These are phyloP conservation scores for Athelia sp. DNA, from an alignment of 1,284 basidiomycete species.

Conservation along the genomic window DNA sequence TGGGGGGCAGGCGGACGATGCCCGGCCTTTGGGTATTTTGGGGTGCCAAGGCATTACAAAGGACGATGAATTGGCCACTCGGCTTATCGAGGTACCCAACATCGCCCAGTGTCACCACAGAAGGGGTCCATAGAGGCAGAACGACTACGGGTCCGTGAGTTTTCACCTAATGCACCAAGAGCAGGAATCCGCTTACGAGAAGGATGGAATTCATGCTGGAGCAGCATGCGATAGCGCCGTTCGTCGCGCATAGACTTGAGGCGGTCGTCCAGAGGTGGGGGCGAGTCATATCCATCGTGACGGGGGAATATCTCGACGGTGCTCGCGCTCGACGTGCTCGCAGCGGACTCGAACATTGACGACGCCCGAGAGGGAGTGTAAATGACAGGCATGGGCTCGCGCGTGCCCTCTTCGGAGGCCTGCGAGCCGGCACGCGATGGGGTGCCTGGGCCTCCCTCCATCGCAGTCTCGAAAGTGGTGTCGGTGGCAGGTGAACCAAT, in stretches of 20 bases:
- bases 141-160: constrained; percentile 40
- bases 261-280: constrained; percentile 38
- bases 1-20: constrained; percentile 36
- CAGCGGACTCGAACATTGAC: constrained; percentile 23
- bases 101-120: constrained; percentile 53
- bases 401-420: background rate
- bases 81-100: constrained; percentile 68
- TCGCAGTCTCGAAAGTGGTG: background rate
- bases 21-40: constrained; percentile 28
- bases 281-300: constrained; percentile 36
- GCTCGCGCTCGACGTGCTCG: constrained; percentile 17
- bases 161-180: background rate
- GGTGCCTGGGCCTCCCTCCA: background rate
- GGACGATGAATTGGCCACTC: constrained; percentile 57
- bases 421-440: background rate
- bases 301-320: constrained; percentile 6
- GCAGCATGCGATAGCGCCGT: constrained; percentile 52
- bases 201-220: constrained; percentile 64
- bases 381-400: constrained; percentile 22
- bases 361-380: constrained; percentile 26
- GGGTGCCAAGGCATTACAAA: constrained; percentile 64
- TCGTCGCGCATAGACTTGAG: constrained; percentile 48
- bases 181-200: constrained; percentile 43
- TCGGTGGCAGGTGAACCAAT: background rate
- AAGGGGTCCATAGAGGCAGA: constrained; percentile 67